Evolutionary conservation across 2,329 filamentous ascomycete species (phyloP).

Genomic region (Didymella lethalis): DNA sequence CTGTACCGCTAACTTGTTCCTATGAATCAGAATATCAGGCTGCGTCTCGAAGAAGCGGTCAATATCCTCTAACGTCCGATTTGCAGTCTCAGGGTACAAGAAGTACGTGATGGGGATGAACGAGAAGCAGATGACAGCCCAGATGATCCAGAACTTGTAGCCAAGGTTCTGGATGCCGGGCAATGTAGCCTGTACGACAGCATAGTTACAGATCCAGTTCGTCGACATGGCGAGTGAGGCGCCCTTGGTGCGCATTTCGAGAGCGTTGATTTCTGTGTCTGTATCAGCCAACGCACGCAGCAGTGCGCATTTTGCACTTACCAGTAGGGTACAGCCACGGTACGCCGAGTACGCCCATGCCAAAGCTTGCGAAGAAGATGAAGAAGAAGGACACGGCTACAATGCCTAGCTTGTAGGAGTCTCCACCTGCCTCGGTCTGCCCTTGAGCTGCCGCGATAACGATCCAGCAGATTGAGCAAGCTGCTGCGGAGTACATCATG

Average conservation of each 20-base stretch:
- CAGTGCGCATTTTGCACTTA: too few relatives aligned
- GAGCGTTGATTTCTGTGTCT: slow-evolving; percentile 41
- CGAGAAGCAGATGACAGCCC: slow-evolving; percentile 61
- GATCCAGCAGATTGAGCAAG: slow-evolving; percentile 60
- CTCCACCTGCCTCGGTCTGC: slow-evolving; percentile 51
- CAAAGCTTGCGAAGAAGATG: slow-evolving; percentile 47
- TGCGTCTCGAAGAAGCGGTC: slow-evolving; percentile 52
- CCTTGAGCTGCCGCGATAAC: slow-evolving; percentile 57
- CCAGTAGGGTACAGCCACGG: slow-evolving; percentile 46
- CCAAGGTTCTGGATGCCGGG: slow-evolving; percentile 54
- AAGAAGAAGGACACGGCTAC: slow-evolving; percentile 58
- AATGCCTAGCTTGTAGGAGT: slow-evolving; percentile 56
- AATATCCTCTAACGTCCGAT: slow-evolving; percentile 58
- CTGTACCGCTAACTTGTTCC: slow-evolving; percentile 58
- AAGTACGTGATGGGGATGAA: slow-evolving; percentile 62
- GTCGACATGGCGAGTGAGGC: slow-evolving; percentile 45
- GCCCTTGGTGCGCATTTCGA: slow-evolving; percentile 49
- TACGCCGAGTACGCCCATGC: slow-evolving; percentile 46
- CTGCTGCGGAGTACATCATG: slow-evolving; percentile 59
- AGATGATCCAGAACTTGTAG: slow-evolving; percentile 65
- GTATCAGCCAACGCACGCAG: too few relatives aligned
- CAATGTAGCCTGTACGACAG: slow-evolving; percentile 45
- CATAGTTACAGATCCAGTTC: slow-evolving; percentile 48
- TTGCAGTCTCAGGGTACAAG: slow-evolving; percentile 62
- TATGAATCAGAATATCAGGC: slow-evolving; percentile 55